phyloP scores from a whole-genome alignment of 2,329 filamentous ascomycete species.

The Ascochyta pisi region DNA sequence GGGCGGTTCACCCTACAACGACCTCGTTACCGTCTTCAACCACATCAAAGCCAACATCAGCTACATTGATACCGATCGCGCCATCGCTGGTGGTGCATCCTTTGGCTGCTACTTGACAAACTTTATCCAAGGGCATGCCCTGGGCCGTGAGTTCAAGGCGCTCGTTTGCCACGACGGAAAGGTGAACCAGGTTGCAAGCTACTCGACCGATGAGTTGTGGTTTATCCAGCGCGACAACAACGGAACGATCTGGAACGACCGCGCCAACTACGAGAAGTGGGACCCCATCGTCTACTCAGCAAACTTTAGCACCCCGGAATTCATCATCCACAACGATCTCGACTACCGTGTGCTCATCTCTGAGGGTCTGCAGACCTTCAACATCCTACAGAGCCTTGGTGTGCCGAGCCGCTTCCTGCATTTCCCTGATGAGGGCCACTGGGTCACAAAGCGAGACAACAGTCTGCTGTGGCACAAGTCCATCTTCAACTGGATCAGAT shows the following conservation, averaged over 20 bases:
- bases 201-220: conserved; percentile 60
- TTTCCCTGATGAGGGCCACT: conserved; percentile 80
- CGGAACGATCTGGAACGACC: conserved; percentile 47
- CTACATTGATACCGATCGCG: conserved; percentile 73
- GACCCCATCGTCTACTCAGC: conserved; percentile 63
- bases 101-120: conserved; percentile 60
- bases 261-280: conserved; percentile 62
- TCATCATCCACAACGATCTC: conserved; percentile 86
- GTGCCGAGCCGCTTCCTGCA: conserved; percentile 79
- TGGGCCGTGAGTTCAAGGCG: conserved; percentile 85
- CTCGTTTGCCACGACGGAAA: conserved; percentile 88
- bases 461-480: conserved; percentile 81
- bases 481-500: conserved; percentile 48
- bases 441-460: conserved; percentile 91
- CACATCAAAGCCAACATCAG: conserved; percentile 70
- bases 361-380: conserved; percentile 85
- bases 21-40: conserved; percentile 80
- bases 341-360: conserved; percentile 89
- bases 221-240: conserved; percentile 58
- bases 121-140: conserved; percentile 87
- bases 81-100: conserved; percentile 73
- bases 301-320: conserved; percentile 84
- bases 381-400: conserved; percentile 77
- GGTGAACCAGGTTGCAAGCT: conserved; percentile 64
- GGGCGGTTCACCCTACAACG: conserved; percentile 83